phyloP scores from a whole-genome alignment of 164 flowering plant genomes.

The Tetrastigma voinierianum region DNA sequence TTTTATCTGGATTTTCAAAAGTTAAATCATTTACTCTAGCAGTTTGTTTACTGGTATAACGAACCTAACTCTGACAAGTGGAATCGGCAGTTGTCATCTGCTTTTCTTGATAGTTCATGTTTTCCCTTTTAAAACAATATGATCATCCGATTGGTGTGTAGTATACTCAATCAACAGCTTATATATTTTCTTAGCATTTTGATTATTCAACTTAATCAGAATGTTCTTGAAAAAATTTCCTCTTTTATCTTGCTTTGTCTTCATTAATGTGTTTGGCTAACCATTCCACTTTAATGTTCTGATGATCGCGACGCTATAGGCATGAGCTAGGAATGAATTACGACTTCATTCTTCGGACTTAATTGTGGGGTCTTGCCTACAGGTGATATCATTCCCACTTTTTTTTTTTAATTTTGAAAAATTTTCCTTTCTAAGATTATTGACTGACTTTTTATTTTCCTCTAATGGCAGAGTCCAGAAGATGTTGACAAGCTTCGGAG shows the following conservation, averaged over 20 bases:
- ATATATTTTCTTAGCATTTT: neutral
- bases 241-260: neutral
- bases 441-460: neutral
- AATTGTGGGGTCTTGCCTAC: slow-evolving; percentile 96
- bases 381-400: slow-evolving; percentile 44
- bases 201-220: neutral
- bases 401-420: neutral
- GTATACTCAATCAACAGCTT: neutral
- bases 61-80: neutral
- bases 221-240: neutral
- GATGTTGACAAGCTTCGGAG: slow-evolving; percentile 92
- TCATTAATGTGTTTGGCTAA: slow-evolving; percentile 1
- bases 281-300: neutral
- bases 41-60: neutral
- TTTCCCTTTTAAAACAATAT: neutral
- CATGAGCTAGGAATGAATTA: slow-evolving; percentile 98
- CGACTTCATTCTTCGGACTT: slow-evolving; percentile 82
- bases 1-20: neutral
- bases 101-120: neutral
- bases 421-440: neutral
- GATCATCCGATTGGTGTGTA: neutral
- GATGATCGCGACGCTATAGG: slow-evolving; percentile 81
- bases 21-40: neutral
- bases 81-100: neutral
- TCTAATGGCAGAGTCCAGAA: slow-evolving; percentile 61